Percentiles rank a stretch among this genome's conserved stretches.
phyloP scores from a whole-genome alignment of 352 stramenopile genomes.

The Globisporangium spiculum region DNA sequence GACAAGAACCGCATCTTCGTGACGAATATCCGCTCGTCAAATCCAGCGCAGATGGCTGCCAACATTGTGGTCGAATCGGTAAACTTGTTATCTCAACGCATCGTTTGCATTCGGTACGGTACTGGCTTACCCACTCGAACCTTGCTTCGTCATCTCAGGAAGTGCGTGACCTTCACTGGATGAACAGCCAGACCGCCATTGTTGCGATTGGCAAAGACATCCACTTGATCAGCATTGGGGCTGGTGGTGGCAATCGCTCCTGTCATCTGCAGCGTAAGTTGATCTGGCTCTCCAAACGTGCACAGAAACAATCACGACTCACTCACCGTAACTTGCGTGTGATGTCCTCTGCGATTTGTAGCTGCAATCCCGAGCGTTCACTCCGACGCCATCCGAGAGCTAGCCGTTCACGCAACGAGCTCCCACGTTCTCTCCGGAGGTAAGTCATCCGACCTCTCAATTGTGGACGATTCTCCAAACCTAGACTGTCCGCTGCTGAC shows the following conservation, averaged over 20 bases:
- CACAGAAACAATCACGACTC: background rate
- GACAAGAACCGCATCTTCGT: slow-evolving; percentile 64
- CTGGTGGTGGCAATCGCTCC: slow-evolving; percentile 12
- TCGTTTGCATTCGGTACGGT: background rate
- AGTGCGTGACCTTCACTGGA: slow-evolving; percentile 73
- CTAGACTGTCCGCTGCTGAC: background rate
- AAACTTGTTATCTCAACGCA: background rate
- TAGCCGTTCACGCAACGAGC: slow-evolving; percentile 38
- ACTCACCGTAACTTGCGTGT: background rate
- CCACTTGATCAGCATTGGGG: slow-evolving; percentile 47
- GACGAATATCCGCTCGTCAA: slow-evolving; percentile 37
- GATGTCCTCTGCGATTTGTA: slow-evolving; percentile 12
- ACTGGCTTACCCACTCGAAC: background rate
- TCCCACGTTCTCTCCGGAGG: slow-evolving; percentile 46
- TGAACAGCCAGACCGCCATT: slow-evolving; percentile 41
- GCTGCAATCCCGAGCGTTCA: slow-evolving; percentile 56
- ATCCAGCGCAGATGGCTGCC: slow-evolving; percentile 21
- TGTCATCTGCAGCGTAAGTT: slow-evolving; percentile 39
- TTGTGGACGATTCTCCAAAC: background rate
- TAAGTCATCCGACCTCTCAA: slow-evolving; percentile 1
- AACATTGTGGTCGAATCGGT: slow-evolving; percentile 47
- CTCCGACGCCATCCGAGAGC: slow-evolving; percentile 68
- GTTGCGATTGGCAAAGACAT: slow-evolving; percentile 70
- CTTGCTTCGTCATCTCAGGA: slow-evolving; percentile 30
- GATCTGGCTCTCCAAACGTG: background rate